phyloP scores from a whole-genome alignment of 352 stramenopile genomes.

The Phytophthora litchii region DNA sequence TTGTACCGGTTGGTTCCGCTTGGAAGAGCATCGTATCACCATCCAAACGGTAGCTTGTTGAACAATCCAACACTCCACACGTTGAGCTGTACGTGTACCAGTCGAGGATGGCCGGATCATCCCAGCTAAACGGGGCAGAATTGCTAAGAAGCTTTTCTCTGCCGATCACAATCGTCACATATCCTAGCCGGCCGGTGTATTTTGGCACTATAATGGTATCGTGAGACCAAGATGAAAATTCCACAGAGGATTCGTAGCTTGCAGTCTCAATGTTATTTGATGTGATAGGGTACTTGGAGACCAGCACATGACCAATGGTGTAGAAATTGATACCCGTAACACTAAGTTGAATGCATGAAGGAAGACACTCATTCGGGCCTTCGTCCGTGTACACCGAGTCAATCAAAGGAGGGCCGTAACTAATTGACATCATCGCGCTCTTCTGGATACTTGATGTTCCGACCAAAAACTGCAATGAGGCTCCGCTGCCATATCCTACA shows the following conservation, averaged over 20 bases:
- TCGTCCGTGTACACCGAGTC: slow-evolving; percentile 66
- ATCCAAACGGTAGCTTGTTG: slow-evolving; percentile 52
- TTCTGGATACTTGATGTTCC: slow-evolving; percentile 47
- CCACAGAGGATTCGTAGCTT: slow-evolving; percentile 23
- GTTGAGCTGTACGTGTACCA: slow-evolving; percentile 57
- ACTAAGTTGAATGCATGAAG: slow-evolving; percentile 54
- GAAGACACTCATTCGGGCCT: slow-evolving; percentile 49
- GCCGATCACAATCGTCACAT: slow-evolving; percentile 57
- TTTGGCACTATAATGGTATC: slow-evolving; percentile 44
- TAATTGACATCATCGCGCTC: slow-evolving; percentile 37
- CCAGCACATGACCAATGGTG: slow-evolving; percentile 38
- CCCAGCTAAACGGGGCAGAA: slow-evolving; percentile 61
- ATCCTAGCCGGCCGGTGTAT: slow-evolving; percentile 51
- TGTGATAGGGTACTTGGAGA: slow-evolving; percentile 49
- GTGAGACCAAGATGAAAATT: slow-evolving; percentile 47
- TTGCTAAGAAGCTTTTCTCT: slow-evolving; percentile 51
- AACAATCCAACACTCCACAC: slow-evolving; percentile 49
- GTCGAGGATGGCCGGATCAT: slow-evolving; percentile 59
- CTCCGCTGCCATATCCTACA: slow-evolving; percentile 44
- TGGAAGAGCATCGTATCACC: slow-evolving; percentile 49
- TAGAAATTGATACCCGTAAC: slow-evolving; percentile 65
- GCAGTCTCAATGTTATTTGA: slow-evolving; percentile 25
- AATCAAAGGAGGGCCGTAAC: slow-evolving; percentile 52
- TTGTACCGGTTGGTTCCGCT: slow-evolving; percentile 26
- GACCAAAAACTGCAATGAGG: slow-evolving; percentile 43